phyloP scores from a whole-genome alignment of 208 protist genomes.

The Sergeia podlipaevii region DNA sequence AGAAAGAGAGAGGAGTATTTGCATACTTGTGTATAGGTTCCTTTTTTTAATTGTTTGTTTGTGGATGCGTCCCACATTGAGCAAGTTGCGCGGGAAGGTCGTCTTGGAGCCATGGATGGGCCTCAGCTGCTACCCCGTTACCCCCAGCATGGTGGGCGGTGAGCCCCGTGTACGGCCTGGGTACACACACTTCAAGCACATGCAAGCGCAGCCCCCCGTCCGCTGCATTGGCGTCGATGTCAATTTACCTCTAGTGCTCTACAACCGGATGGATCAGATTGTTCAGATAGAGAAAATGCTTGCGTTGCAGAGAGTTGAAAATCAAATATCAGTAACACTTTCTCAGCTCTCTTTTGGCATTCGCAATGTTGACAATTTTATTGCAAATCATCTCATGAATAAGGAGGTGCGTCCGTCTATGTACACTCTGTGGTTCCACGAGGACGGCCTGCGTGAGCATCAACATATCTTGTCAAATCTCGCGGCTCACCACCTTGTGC shows the following conservation, averaged over 20 bases:
- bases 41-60: neutral
- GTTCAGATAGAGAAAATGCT: slow-evolving; percentile 84
- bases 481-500: slow-evolving; percentile 85
- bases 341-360: slow-evolving; percentile 80
- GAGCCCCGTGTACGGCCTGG: slow-evolving; percentile 45
- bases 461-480: slow-evolving; percentile 77
- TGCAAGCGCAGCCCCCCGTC: slow-evolving; percentile 51
- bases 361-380: slow-evolving; percentile 84
- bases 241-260: slow-evolving; percentile 71
- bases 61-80: neutral
- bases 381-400: slow-evolving; percentile 77
- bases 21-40: neutral
- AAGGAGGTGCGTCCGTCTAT: slow-evolving; percentile 77
- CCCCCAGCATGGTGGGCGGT: slow-evolving; percentile 49
- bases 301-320: slow-evolving; percentile 74
- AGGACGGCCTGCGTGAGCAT: slow-evolving; percentile 68
- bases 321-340: slow-evolving; percentile 80
- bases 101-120: slow-evolving; percentile 79
- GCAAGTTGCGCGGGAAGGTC: slow-evolving; percentile 38
- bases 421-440: slow-evolving; percentile 84
- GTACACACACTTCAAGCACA: slow-evolving; percentile 71
- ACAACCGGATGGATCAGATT: slow-evolving; percentile 82
- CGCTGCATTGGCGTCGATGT: slow-evolving; percentile 65
- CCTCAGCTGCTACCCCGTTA: slow-evolving; percentile 65
- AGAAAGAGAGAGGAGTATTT: neutral